phyloP scores from a whole-genome alignment of 257 asterid genomes.

The Eustoma russellianum region DNA sequence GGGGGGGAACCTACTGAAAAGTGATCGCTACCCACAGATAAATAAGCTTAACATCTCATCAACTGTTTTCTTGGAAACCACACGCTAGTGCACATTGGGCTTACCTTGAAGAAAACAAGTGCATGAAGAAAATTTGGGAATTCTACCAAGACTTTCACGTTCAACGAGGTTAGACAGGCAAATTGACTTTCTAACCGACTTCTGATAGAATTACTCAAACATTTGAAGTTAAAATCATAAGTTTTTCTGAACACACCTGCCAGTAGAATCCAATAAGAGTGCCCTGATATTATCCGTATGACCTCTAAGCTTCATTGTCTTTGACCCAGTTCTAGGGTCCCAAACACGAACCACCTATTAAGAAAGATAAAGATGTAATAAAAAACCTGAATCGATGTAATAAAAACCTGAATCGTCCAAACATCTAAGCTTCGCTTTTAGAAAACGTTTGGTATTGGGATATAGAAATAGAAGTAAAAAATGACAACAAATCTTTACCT shows the following conservation, averaged over 20 bases:
- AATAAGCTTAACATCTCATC: too few relatives aligned
- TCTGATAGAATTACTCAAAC: not conserved
- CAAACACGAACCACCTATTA: slow-evolving; percentile 88
- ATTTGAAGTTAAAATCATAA: not conserved
- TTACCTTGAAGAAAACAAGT: too few relatives aligned
- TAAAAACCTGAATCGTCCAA: slow-evolving; percentile 6
- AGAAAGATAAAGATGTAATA: slow-evolving; percentile 7
- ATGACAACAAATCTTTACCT: slow-evolving; percentile 42
- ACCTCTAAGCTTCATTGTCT: slow-evolving; percentile 92
- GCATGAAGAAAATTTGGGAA: too few relatives aligned
- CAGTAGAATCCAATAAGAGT: slow-evolving; percentile 77
- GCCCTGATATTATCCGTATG: slow-evolving; percentile 96
- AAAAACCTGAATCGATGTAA: too few relatives aligned
- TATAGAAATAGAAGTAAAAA: slow-evolving; percentile 13
- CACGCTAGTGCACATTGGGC: too few relatives aligned
- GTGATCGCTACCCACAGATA: too few relatives aligned
- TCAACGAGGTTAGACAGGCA: not conserved
- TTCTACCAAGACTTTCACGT: not conserved
- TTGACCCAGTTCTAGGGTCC: slow-evolving; percentile 95
- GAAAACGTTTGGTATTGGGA: not conserved
- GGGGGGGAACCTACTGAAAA: too few relatives aligned
- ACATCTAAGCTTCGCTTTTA: not conserved
- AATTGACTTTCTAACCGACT: not conserved
- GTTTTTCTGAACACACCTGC: too few relatives aligned
- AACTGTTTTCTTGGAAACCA: too few relatives aligned